Percentiles rank a stretch among this genome's conserved stretches.
These are phyloP conservation scores for Saprolegnia parasitica DNA, from an alignment of 352 stramenopile genomes.

Conservation along the genomic window DNA sequence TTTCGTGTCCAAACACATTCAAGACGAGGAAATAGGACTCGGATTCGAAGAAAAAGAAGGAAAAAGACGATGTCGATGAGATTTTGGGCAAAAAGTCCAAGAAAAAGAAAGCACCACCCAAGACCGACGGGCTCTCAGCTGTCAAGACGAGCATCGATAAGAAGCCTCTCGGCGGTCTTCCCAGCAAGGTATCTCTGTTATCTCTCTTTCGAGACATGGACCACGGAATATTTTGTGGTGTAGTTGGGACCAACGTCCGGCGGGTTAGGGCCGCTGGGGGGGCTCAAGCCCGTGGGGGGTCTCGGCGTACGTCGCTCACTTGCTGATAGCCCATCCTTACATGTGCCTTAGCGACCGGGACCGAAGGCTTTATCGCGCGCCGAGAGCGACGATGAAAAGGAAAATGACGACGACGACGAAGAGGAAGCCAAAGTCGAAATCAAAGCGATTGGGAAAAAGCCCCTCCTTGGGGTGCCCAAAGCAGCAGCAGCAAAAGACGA, in stretches of 20 bases:
- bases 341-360: slow-evolving; percentile 1
- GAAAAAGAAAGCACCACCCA: slow-evolving; percentile 56
- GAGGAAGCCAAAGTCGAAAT: slow-evolving; percentile 32
- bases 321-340: not conserved
- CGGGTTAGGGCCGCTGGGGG: slow-evolving; percentile 24
- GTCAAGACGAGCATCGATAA: slow-evolving; percentile 57
- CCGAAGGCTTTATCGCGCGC: slow-evolving; percentile 27
- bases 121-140: slow-evolving; percentile 43
- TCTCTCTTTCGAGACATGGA: too few species aligned
- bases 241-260: not conserved
- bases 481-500: slow-evolving; percentile 39
- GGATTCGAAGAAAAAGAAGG: slow-evolving; percentile 73
- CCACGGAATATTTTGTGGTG: too few species aligned
- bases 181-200: slow-evolving; percentile 22
- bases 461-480: slow-evolving; percentile 35
- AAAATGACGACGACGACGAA: slow-evolving; percentile 33
- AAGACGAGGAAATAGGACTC: slow-evolving; percentile 58
- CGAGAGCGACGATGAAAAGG: slow-evolving; percentile 39
- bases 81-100: slow-evolving; percentile 62
- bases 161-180: slow-evolving; percentile 56
- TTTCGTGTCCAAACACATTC: too few species aligned
- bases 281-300: slow-evolving; percentile 41
- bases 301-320: slow-evolving; percentile 43
- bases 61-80: slow-evolving; percentile 73
- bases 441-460: slow-evolving; percentile 10